phyloP scores from a whole-genome alignment of 805 yeast species.

The Candida ovalis region DNA sequence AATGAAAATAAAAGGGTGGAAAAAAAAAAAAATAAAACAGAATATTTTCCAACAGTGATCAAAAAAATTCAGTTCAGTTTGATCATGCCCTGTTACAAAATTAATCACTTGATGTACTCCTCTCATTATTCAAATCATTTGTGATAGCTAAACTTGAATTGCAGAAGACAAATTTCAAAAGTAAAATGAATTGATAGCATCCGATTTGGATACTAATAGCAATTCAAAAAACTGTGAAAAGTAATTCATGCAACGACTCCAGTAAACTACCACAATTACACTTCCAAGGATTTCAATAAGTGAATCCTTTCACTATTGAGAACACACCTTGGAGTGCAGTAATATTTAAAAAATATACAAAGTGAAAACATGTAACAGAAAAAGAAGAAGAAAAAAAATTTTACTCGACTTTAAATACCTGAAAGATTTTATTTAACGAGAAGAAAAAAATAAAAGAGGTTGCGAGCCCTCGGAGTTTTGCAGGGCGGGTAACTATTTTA shows the following conservation, averaged over 20 bases:
- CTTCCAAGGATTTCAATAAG: too few species aligned
- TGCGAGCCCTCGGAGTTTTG: background rate
- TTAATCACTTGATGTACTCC: constrained; percentile 3
- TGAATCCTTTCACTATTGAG: too few species aligned
- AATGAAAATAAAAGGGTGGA: background rate
- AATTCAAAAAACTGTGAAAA: too few species aligned
- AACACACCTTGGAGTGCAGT: too few species aligned
- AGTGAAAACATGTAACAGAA: too few species aligned
- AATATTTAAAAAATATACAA: too few species aligned
- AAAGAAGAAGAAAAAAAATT: background rate
- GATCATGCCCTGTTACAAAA: background rate
- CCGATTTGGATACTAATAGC: background rate
- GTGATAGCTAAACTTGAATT: too few species aligned
- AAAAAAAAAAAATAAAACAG: background rate
- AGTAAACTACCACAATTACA: too few species aligned
- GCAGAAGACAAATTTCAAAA: too few species aligned
- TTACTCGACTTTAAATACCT: background rate
- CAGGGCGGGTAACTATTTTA: background rate
- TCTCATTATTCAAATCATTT: background rate
- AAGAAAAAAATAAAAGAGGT: background rate
- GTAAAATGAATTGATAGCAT: background rate
- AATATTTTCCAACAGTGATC: background rate
- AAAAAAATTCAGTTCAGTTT: background rate
- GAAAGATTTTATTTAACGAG: too few species aligned
- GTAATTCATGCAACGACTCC: too few species aligned